Percentiles rank a stretch among this genome's conserved stretches.
These are phyloP conservation scores for Erysiphe pulchra DNA, from an alignment of 2,329 filamentous ascomycete species.

Conservation along the genomic window DNA sequence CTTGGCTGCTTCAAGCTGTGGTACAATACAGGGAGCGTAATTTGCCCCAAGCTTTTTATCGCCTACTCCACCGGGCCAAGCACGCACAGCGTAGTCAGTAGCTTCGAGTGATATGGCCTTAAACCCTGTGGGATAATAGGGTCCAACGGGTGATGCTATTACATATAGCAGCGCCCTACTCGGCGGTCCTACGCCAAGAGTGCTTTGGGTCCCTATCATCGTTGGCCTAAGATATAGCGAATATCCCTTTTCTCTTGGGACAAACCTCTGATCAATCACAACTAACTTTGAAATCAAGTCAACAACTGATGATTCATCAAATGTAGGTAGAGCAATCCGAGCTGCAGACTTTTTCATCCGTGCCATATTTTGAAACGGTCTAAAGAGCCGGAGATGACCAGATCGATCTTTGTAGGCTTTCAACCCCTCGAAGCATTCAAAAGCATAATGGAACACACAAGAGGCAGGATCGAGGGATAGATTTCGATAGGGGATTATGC, in stretches of 20 bases:
- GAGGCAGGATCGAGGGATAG: constrained; percentile 87
- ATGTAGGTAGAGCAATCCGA: constrained; percentile 79
- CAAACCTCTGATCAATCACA: constrained; percentile 66
- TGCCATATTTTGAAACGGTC: constrained; percentile 88
- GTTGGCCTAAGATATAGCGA: constrained; percentile 88
- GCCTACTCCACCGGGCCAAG: constrained; percentile 92
- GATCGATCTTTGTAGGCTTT: constrained; percentile 86
- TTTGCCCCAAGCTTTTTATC: constrained; percentile 98
- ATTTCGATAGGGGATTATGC: constrained; percentile 87
- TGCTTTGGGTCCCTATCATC: constrained; percentile 90
- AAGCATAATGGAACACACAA: constrained; percentile 96
- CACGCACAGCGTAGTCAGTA: constrained; percentile 85
- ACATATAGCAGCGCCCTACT: constrained; percentile 79
- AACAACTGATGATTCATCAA: constrained; percentile 47
- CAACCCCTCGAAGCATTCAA: constrained; percentile 97
- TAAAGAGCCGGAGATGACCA: constrained; percentile 64
- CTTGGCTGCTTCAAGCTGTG: constrained; percentile 73
- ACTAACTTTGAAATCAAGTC: constrained; percentile 61
- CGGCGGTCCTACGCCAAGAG: constrained; percentile 76
- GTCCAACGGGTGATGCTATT: constrained; percentile 87
- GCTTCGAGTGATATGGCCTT: constrained; percentile 91
- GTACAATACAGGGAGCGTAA: constrained; percentile 97
- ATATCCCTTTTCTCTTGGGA: constrained; percentile 67
- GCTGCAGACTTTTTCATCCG: constrained; percentile 77
- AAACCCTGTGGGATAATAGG: constrained; percentile 96